Conservation (phyloP, 805 yeast species). For the Teunomyces aglyptinius region DNA sequence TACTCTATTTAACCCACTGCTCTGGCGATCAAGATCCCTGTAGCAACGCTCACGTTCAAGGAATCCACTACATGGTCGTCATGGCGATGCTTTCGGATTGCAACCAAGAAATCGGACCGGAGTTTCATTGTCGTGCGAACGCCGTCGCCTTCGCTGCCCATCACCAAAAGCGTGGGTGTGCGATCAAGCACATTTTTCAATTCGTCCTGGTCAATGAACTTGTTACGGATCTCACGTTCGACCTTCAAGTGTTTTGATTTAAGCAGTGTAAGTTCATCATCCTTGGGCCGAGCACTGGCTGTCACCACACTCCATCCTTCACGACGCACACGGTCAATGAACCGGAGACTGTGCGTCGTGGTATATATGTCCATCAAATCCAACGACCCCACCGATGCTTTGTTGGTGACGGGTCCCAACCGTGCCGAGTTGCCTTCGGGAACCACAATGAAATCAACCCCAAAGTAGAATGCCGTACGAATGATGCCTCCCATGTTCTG, state of each 20-base stretch:
- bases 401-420: slow-evolving; percentile 73
- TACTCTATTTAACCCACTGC: background rate
- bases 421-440: slow-evolving; percentile 72
- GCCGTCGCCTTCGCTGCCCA: slow-evolving; percentile 88
- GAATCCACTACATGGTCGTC: slow-evolving; percentile 58
- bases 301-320: slow-evolving; percentile 75
- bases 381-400: slow-evolving; percentile 81
- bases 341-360: slow-evolving; percentile 55
- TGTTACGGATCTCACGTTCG: slow-evolving; percentile 27
- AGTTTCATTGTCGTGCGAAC: slow-evolving; percentile 63
- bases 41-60: slow-evolving; percentile 86
- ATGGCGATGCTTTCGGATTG: slow-evolving; percentile 33
- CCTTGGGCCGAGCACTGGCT: slow-evolving; percentile 44
- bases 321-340: slow-evolving; percentile 53
- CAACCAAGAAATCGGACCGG: slow-evolving; percentile 53
- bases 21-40: slow-evolving; percentile 57
- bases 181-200: slow-evolving; percentile 42
- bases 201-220: slow-evolving; percentile 39
- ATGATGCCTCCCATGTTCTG: slow-evolving; percentile 84
- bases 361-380: slow-evolving; percentile 67
- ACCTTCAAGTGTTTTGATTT: slow-evolving; percentile 26
- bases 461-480: slow-evolving; percentile 76
- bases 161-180: slow-evolving; percentile 65
- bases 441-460: slow-evolving; percentile 74
- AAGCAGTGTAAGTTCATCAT: slow-evolving; percentile 18